Percentiles rank a stretch among this genome's conserved stretches.
Conservation (phyloP, 2,329 filamentous ascomycete genomes). For the Arthrobotrys pseudoclavata region DNA sequence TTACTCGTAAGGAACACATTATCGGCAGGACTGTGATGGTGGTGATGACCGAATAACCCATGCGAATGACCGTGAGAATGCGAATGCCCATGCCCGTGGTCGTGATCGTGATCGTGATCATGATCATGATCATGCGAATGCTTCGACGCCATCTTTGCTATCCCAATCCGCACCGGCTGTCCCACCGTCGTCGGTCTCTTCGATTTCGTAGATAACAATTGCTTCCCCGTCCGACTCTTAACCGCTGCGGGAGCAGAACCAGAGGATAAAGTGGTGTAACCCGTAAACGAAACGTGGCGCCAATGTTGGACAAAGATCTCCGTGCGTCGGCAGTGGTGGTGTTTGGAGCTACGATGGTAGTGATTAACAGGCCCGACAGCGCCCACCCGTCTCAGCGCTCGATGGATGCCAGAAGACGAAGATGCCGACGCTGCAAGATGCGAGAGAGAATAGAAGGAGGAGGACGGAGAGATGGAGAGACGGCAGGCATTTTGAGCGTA, state of each 20-base stretch:
- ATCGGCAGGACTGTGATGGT: slow-evolving; percentile 83
- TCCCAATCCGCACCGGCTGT: slow-evolving; percentile 12
- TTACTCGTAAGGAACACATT: slow-evolving; percentile 83
- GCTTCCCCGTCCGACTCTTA: slow-evolving; percentile 3
- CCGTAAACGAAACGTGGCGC: slow-evolving; percentile 33
- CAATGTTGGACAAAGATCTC: slow-evolving; percentile 43
- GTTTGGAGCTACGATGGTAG: background rate
- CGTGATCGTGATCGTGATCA: slow-evolving; percentile 62
- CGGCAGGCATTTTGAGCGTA: slow-evolving; percentile 55
- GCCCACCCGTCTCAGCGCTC: slow-evolving; percentile 21
- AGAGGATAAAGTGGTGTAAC: background rate
- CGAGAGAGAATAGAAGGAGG: slow-evolving; percentile 2
- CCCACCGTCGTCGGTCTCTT: slow-evolving; percentile 30
- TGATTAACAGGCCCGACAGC: background rate
- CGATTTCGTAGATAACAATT: slow-evolving; percentile 25
- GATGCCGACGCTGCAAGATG: slow-evolving; percentile 8
- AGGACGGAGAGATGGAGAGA: slow-evolving; percentile 29
- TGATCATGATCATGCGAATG: slow-evolving; percentile 65
- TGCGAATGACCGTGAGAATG: slow-evolving; percentile 69
- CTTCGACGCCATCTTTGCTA: slow-evolving; percentile 62
- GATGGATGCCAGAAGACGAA: slow-evolving; percentile 7
- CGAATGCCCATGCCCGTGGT: slow-evolving; percentile 65
- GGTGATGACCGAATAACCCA: slow-evolving; percentile 71
- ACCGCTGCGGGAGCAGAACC: background rate
- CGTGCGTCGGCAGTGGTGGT: slow-evolving; percentile 35